These are phyloP conservation scores for Brassica carinata DNA, from an alignment of 345 rosid genomes.

Conservation along the genomic window DNA sequence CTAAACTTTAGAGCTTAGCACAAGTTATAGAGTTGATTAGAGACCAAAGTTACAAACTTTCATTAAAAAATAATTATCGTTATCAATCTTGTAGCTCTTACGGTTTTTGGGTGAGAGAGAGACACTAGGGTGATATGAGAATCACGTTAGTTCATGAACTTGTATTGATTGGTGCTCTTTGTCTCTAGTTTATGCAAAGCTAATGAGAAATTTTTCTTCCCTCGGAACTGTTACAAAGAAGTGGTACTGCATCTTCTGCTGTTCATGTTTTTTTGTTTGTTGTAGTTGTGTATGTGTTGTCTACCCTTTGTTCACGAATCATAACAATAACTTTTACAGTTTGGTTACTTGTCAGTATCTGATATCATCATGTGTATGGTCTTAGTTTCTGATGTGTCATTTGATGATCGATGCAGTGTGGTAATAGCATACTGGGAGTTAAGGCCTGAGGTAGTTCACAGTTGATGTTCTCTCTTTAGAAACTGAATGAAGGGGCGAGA, in stretches of 20 bases:
- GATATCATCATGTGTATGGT: neutral
- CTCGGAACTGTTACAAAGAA: slow-evolving; percentile 49
- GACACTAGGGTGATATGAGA: too few relatives aligned
- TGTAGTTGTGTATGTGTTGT: neutral
- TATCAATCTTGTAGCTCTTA: too few relatives aligned
- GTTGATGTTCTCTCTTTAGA: slow-evolving; percentile 43
- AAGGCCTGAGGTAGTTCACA: slow-evolving; percentile 85
- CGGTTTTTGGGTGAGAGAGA: too few relatives aligned
- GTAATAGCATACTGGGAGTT: slow-evolving; percentile 93
- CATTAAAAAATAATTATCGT: neutral
- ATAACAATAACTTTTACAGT: neutral
- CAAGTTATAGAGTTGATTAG: too few relatives aligned
- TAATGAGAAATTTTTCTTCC: slow-evolving; percentile 46
- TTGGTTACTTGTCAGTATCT: neutral
- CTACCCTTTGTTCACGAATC: neutral
- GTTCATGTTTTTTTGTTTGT: neutral
- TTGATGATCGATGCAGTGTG: slow-evolving; percentile 47
- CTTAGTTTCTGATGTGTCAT: neutral
- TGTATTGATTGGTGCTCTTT: slow-evolving; percentile 3
- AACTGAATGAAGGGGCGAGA: slow-evolving; percentile 57
- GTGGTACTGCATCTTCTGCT: slow-evolving; percentile 47
- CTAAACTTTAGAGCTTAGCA: too few relatives aligned
- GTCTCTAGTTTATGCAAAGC: slow-evolving; percentile 50
- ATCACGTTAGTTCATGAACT: slow-evolving; percentile 38
- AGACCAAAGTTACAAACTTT: neutral